These are phyloP conservation scores for Phlegmacium glaucopus DNA, from an alignment of 768 basidiomycete genomes.

Conservation along the genomic window DNA sequence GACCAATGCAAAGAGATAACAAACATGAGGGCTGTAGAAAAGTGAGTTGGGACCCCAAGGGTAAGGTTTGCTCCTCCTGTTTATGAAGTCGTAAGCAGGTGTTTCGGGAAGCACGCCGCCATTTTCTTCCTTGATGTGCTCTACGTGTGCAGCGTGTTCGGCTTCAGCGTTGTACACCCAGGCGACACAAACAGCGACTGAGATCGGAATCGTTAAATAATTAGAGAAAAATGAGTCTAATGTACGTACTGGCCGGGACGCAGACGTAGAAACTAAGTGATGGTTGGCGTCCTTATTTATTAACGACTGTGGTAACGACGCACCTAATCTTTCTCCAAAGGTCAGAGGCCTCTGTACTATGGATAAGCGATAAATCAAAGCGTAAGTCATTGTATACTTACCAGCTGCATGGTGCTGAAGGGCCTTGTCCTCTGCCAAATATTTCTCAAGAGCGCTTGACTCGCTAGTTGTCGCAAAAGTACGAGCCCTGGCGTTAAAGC, in stretches of 20 bases:
- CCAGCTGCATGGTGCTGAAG: constrained; percentile 65
- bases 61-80: constrained; percentile 73
- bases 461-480: constrained; percentile 32
- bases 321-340: constrained; percentile 90
- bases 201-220: background rate
- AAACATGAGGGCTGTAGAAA: constrained; percentile 75
- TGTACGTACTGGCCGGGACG: constrained; percentile 62
- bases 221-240: background rate
- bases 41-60: constrained; percentile 84
- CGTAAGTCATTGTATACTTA: constrained; percentile 24
- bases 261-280: constrained; percentile 65
- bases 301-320: constrained; percentile 16
- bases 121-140: constrained; percentile 70
- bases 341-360: constrained; percentile 58
- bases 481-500: constrained; percentile 20
- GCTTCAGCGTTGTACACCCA: constrained; percentile 56
- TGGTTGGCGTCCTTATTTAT: constrained; percentile 11
- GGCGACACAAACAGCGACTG: constrained; percentile 47
- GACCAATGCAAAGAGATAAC: constrained; percentile 13
- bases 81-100: constrained; percentile 76
- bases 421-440: constrained; percentile 50
- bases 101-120: constrained; percentile 66
- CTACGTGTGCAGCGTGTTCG: constrained; percentile 69
- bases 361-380: constrained; percentile 6
- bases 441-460: constrained; percentile 33